Base-by-base conservation (phyloP, 2,329 filamentous ascomycete genomes). In the Fusarium chaquense region DNA sequence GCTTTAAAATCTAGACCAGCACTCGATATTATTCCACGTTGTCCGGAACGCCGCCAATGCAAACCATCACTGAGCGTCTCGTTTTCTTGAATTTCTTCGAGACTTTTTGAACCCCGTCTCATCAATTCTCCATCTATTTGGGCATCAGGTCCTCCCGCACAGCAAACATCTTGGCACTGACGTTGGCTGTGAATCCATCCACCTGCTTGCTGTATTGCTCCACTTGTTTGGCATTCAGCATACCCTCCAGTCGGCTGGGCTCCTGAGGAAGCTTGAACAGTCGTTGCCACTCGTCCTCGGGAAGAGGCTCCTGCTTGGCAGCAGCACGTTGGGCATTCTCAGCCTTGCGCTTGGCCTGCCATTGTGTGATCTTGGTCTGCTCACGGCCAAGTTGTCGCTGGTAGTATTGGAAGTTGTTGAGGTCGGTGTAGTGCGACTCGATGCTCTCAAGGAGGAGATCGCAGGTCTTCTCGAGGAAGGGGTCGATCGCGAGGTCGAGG, bases 381-480 rank as follows among this genome's bases (percentile, higher is more conserved):
- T 99, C 96, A 75, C 96, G 93, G 56, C 91, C 91, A 61, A 98
- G 87, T 78, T 97, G 94, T 77, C 96, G 90, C 84, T 98, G 94
- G 86, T 98, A 98, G 87, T 88, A 89, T 82, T 98, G 94, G 85
- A 97, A 96, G 88, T 99, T 99, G 89, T 98, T 98, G 80, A 97
- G 91, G 83, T 99, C 96, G 65, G 94, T 97, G 84, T 98, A 96
- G 86, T 99, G 96, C 58, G 92, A 91, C 86, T 99, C 96, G 80
- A 99, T 97, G 85, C 92, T 94, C 78, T 99, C 96, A 69, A 98
- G 90, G 60, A 99, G 89, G 73, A 98, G 89, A 79, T 99, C 95
- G 83, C 94, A 97, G 54, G 95, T 97, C 89, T 98, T 97, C 87
- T 98, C 95, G 49, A 99, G 90, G 87, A 97, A 97, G 33, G 96